phyloP scores from a whole-genome alignment of 495 filamentous ascomycete genomes.

The Neurospora sp. region DNA sequence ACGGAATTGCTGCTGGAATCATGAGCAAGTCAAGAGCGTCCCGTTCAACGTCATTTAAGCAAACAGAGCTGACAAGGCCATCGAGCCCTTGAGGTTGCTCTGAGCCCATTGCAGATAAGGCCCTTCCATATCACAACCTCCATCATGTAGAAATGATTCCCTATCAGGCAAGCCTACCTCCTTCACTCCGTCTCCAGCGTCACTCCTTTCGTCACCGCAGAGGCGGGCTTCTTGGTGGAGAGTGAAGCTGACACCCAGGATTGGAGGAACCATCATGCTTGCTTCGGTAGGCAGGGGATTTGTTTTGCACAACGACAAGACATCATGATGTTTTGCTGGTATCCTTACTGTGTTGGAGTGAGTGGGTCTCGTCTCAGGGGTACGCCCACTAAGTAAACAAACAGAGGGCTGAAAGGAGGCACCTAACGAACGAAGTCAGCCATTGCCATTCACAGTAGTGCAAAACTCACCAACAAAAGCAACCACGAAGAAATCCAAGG shows the following conservation, averaged over 20 bases:
- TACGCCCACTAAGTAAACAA: not conserved
- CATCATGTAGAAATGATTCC: too few relatives aligned
- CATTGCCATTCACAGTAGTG: not conserved
- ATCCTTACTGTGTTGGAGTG: not conserved
- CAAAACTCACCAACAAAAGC: not conserved
- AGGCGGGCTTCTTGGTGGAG: not conserved
- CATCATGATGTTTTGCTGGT: not conserved
- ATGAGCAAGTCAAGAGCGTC: too few relatives aligned
- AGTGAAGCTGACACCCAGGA: not conserved
- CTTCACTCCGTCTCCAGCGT: not conserved
- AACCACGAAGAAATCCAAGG: not conserved
- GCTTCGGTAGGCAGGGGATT: not conserved
- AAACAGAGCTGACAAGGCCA: too few relatives aligned
- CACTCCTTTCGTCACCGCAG: not conserved
- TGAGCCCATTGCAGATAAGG: too few relatives aligned
- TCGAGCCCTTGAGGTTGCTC: too few relatives aligned
- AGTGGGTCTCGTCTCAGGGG: not conserved
- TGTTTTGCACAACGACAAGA: not conserved
- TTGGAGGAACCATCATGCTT: not conserved
- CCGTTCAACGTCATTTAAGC: too few relatives aligned
- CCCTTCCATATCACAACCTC: too few relatives aligned
- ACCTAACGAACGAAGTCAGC: not conserved
- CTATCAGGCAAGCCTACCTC: too few relatives aligned
- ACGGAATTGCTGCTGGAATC: too few relatives aligned
- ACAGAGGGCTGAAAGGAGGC: not conserved